phyloP scores from a whole-genome alignment of 352 stramenopile species.

The Pythium biforme region DNA sequence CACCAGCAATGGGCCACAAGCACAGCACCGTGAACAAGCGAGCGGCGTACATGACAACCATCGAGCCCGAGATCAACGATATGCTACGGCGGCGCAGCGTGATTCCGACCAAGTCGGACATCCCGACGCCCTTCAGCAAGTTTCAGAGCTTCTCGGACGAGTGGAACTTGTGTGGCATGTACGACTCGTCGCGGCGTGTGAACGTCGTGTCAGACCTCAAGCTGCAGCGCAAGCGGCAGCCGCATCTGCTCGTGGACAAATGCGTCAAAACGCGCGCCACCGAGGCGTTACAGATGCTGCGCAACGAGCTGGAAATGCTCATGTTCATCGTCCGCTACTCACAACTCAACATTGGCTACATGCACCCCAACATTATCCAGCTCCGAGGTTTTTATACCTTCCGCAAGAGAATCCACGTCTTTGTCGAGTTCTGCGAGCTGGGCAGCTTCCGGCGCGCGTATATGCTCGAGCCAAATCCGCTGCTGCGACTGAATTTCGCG shows the following conservation, averaged over 20 bases:
- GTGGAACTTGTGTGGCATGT: constrained; percentile 62
- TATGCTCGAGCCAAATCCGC: constrained; percentile 41
- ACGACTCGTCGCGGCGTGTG: constrained; percentile 51
- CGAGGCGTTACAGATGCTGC: constrained; percentile 36
- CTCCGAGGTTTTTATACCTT: constrained; percentile 51
- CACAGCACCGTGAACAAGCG: constrained; percentile 14
- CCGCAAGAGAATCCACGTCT: constrained; percentile 48
- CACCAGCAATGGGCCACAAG: constrained; percentile 13
- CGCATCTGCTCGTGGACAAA: constrained; percentile 59
- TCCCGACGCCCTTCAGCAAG: constrained; percentile 45
- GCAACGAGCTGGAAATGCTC: constrained; percentile 66
- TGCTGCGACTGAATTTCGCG: constrained; percentile 38
- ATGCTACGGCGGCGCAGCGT: constrained; percentile 17
- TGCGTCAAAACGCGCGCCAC: constrained; percentile 40
- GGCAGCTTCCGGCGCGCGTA: constrained; percentile 51
- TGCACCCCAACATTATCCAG: constrained; percentile 57
- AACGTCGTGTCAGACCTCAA: constrained; percentile 56
- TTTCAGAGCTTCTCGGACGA: constrained; percentile 54
- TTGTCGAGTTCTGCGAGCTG: constrained; percentile 65
- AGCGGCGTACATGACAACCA: constrained; percentile 14
- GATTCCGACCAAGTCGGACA: constrained; percentile 16
- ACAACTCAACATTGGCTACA: constrained; percentile 31
- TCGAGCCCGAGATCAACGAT: constrained; percentile 15
- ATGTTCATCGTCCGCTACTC: constrained; percentile 49
- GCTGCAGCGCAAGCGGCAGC: constrained; percentile 43